Percentiles rank a stretch among this genome's conserved stretches.
phyloP scores from a whole-genome alignment of 148 eudicot genomes.

The Diospyros kaki region DNA sequence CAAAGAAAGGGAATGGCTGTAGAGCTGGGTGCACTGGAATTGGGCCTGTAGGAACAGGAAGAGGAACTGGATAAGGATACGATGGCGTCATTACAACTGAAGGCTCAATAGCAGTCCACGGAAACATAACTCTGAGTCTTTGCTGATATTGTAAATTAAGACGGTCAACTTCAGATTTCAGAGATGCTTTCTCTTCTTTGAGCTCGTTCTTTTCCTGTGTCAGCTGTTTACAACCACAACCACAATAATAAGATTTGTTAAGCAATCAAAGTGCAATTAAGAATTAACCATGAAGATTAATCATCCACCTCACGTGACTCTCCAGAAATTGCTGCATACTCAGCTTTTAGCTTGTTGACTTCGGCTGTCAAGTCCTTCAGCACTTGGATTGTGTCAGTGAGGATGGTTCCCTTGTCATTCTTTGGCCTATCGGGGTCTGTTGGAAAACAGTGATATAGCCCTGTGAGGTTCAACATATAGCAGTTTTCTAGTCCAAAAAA shows the following conservation, averaged over 20 bases:
- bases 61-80: slow-evolving; percentile 46
- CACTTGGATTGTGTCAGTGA: slow-evolving; percentile 55
- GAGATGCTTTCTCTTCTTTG: slow-evolving; percentile 56
- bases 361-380: slow-evolving; percentile 57
- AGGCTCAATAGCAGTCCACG: slow-evolving; percentile 57
- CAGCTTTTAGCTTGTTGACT: slow-evolving; percentile 54
- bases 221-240: slow-evolving; percentile 32
- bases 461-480: too few species aligned
- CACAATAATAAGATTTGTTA: slow-evolving; percentile 9
- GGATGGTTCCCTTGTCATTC: slow-evolving; percentile 58
- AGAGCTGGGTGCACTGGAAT: slow-evolving; percentile 55
- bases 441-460: too few species aligned
- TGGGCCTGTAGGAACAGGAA: slow-evolving; percentile 44
- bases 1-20: slow-evolving; percentile 52
- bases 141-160: slow-evolving; percentile 58
- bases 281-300: slow-evolving; percentile 7
- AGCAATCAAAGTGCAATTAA: slow-evolving; percentile 14
- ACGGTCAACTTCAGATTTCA: slow-evolving; percentile 57
- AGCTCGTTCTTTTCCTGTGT: slow-evolving; percentile 73
- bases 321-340: slow-evolving; percentile 46
- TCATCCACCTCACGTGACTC: slow-evolving; percentile 58
- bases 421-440: slow-evolving; percentile 68
- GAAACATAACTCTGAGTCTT: slow-evolving; percentile 43
- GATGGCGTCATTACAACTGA: slow-evolving; percentile 54
- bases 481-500: too few species aligned